Evolutionary conservation across 2,329 filamentous ascomycete genomes (phyloP).

Genomic region (Hypoxylon sp.): DNA sequence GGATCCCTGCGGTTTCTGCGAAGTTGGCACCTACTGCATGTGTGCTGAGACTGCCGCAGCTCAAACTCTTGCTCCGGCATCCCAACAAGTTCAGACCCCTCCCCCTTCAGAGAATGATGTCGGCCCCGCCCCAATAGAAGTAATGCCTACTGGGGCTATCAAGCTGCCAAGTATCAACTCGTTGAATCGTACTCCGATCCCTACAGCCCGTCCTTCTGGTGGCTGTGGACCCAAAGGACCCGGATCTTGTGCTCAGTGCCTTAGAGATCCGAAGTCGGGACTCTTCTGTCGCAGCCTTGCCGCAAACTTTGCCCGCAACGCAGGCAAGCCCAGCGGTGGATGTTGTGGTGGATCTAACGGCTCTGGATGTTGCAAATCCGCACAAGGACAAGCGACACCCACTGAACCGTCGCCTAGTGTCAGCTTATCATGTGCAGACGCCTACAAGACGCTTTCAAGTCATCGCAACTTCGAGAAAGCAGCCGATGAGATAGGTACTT

Average conservation of each 20-base stretch:
- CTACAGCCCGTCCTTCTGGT: conserved; percentile 47
- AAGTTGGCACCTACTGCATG: conserved; percentile 84
- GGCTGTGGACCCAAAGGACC: conserved; percentile 77
- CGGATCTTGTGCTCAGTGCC: conserved; percentile 84
- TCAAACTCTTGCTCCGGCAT: conserved; percentile 58
- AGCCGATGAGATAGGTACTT: conserved; percentile 79
- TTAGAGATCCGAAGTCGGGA: conserved; percentile 82
- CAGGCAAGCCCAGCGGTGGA: conserved; percentile 58
- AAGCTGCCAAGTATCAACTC: conserved; percentile 67
- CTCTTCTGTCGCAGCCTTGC: conserved; percentile 87
- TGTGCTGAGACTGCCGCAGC: conserved; percentile 73
- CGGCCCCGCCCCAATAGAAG: conserved; percentile 69
- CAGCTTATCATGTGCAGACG: conserved; percentile 80
- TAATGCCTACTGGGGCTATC: conserved; percentile 72
- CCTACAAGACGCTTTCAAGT: conserved; percentile 83
- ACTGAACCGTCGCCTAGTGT: conserved; percentile 59
- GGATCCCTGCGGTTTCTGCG: conserved; percentile 86
- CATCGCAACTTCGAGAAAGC: conserved; percentile 83
- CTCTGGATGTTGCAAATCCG: conserved; percentile 76
- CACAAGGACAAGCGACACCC: conserved; percentile 51
- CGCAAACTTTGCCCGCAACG: conserved; percentile 69
- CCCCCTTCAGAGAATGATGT: conserved; percentile 74
- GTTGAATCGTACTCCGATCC: conserved; percentile 53
- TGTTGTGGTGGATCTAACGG: conserved; percentile 74
- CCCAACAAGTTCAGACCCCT: conserved; percentile 69